Evolutionary conservation across 78 protist genomes (phyloP).

Genomic region (Protostelium mycophagum): DNA sequence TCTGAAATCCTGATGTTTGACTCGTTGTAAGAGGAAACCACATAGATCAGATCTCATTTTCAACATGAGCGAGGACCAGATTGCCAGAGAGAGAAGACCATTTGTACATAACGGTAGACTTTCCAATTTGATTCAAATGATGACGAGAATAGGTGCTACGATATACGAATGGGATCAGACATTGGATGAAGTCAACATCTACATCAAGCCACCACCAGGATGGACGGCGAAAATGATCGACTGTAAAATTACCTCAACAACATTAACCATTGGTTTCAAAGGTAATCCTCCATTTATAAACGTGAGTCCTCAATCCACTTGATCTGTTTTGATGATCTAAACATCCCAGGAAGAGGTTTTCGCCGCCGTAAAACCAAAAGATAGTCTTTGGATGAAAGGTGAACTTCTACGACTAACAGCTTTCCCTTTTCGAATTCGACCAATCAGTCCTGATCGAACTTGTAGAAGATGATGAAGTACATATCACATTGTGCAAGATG

Average conservation of each 20-base stretch:
- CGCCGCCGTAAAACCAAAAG: slow-evolving; percentile 32
- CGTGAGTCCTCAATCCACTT: slow-evolving; percentile 7
- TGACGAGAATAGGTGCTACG: slow-evolving; percentile 27
- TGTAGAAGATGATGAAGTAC: slow-evolving; percentile 44
- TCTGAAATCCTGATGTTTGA: too few species aligned
- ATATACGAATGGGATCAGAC: slow-evolving; percentile 65
- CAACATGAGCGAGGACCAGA: background rate
- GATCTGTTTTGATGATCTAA: background rate
- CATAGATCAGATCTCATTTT: too few species aligned
- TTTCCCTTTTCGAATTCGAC: too few species aligned
- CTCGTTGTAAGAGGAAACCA: too few species aligned
- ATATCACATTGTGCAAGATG: slow-evolving; percentile 45
- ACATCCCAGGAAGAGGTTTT: slow-evolving; percentile 29
- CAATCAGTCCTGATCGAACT: too few species aligned
- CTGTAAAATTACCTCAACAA: slow-evolving; percentile 26
- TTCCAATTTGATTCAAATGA: background rate
- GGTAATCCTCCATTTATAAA: slow-evolving; percentile 63
- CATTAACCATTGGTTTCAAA: slow-evolving; percentile 31
- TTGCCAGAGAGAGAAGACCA: background rate
- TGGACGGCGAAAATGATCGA: slow-evolving; percentile 44
- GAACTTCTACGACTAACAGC: too few species aligned
- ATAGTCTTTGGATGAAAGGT: slow-evolving; percentile 43
- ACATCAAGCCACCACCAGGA: slow-evolving; percentile 34
- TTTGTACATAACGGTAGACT: background rate
- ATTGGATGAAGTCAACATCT: slow-evolving; percentile 51